These are phyloP conservation scores for Gremmenia infestans DNA, from an alignment of 2,329 filamentous ascomycete genomes.

Conservation along the genomic window DNA sequence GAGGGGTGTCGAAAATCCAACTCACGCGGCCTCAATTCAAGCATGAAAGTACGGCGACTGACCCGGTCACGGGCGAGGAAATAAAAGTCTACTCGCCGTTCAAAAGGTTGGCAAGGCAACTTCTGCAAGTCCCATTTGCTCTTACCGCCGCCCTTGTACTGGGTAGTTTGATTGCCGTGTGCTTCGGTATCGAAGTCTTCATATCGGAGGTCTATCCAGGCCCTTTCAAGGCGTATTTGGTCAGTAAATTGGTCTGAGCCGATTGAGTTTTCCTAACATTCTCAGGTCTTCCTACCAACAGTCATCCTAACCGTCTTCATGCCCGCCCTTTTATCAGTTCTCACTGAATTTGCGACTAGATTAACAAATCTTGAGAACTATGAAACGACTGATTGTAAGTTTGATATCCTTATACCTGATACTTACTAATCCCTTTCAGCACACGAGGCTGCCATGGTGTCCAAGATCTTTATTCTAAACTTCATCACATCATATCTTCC, in stretches of 20 bases:
- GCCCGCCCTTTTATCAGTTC: conserved; percentile 68
- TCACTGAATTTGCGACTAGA: conserved; percentile 71
- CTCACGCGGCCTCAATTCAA: conserved; percentile 71
- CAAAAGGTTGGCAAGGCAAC: conserved; percentile 58
- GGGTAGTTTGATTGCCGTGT: conserved; percentile 76
- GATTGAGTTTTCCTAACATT: conserved; percentile 11
- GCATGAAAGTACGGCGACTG: conserved; percentile 70
- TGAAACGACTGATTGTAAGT: conserved; percentile 67
- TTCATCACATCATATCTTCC: conserved; percentile 95
- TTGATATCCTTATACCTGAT: not conserved
- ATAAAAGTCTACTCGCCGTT: conserved; percentile 56
- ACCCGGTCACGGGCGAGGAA: conserved; percentile 67
- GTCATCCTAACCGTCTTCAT: conserved; percentile 77
- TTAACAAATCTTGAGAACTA: conserved; percentile 89
- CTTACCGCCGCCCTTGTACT: conserved; percentile 66
- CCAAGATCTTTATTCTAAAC: conserved; percentile 93
- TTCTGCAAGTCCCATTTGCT: conserved; percentile 70
- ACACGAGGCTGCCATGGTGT: conserved; percentile 77
- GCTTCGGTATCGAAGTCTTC: conserved; percentile 92
- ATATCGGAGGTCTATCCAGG: conserved; percentile 91
- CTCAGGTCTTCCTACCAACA: conserved; percentile 81
- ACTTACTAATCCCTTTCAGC: conserved; percentile 38
- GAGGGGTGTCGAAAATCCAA: conserved; percentile 77
- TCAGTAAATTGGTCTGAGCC: conserved; percentile 38
- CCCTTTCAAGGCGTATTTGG: conserved; percentile 78